These are phyloP conservation scores for Sonneratia caseolaris DNA, from an alignment of 345 rosid species.

Conservation along the genomic window DNA sequence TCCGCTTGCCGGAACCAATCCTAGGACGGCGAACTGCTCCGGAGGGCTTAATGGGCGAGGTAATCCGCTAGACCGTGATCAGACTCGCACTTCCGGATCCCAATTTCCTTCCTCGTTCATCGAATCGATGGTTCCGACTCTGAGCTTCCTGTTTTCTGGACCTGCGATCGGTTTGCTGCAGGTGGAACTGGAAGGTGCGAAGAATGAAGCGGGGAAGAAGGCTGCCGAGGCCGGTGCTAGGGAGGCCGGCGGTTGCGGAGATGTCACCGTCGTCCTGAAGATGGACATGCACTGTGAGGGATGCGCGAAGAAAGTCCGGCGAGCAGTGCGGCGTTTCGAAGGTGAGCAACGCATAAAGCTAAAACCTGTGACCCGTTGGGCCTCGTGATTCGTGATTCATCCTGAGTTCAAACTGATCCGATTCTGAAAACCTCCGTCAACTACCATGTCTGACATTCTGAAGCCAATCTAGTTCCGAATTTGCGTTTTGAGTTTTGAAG, in stretches of 20 bases:
- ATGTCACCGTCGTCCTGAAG: constrained; percentile 18
- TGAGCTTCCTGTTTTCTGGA: neutral
- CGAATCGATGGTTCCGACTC: neutral
- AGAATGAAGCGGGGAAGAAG: constrained; percentile 13
- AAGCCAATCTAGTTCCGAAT: neutral
- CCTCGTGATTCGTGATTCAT: no score
- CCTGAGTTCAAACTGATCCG: no score
- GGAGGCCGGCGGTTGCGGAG: neutral
- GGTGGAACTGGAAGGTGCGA: constrained; percentile 7
- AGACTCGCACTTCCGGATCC: no score
- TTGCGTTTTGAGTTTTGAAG: no score
- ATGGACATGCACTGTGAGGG: constrained; percentile 42
- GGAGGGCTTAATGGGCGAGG: constrained; percentile 21
- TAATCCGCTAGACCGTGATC: neutral
- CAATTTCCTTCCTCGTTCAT: no score
- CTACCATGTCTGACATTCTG: neutral
- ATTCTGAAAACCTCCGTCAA: no score
- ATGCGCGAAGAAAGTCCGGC: constrained; percentile 40
- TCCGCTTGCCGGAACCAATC: neutral
- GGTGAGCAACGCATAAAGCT: constrained; percentile 27
- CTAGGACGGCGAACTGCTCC: neutral
- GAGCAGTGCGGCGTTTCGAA: constrained; percentile 24
- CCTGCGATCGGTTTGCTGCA: neutral
- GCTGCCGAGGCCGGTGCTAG: neutral
- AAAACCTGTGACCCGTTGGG: no score